A percentile compares a stretch with the other conserved stretches of the same genome.
phyloP scores from a whole-genome alignment of 2,329 filamentous ascomycete species.

The Nemania bipapillata region DNA sequence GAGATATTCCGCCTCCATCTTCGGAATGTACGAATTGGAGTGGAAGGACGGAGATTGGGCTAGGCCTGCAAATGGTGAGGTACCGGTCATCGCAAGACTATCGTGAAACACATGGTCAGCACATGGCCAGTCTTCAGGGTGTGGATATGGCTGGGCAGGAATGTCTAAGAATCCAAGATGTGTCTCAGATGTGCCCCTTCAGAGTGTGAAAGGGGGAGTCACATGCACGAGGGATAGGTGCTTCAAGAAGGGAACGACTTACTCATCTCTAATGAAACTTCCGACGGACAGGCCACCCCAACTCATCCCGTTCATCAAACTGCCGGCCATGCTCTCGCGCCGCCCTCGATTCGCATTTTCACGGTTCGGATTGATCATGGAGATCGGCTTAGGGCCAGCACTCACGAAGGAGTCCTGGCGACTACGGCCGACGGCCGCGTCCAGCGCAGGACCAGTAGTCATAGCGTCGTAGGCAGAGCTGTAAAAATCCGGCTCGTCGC shows the following conservation, averaged over 20 bases:
- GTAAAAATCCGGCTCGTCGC: constrained; percentile 40
- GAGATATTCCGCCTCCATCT: constrained; percentile 97
- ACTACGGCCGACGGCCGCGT: constrained; percentile 67
- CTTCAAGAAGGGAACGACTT: constrained; percentile 60
- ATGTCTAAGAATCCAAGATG: constrained; percentile 39
- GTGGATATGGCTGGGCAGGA: no score
- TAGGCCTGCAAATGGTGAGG: constrained; percentile 82
- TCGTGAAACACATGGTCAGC: constrained; percentile 47
- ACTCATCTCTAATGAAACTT: constrained; percentile 98
- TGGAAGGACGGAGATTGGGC: constrained; percentile 95
- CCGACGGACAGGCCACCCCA: constrained; percentile 97
- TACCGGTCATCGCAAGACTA: constrained; percentile 95
- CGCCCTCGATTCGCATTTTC: constrained; percentile 67
- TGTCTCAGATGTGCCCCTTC: constrained; percentile 19
- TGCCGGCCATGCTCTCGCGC: constrained; percentile 71
- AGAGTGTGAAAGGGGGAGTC: not conserved
- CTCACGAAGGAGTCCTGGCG: constrained; percentile 74
- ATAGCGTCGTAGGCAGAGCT: constrained; percentile 59
- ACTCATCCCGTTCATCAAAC: constrained; percentile 84
- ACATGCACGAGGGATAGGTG: constrained; percentile 1
- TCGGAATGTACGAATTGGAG: constrained; percentile 94
- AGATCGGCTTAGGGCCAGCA: constrained; percentile 73
- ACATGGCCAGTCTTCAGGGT: no score
- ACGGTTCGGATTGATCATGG: constrained; percentile 72
- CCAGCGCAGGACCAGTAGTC: constrained; percentile 69